Conservation (phyloP, 257 asterid species). For the Nicotiana obtusifolia region DNA sequence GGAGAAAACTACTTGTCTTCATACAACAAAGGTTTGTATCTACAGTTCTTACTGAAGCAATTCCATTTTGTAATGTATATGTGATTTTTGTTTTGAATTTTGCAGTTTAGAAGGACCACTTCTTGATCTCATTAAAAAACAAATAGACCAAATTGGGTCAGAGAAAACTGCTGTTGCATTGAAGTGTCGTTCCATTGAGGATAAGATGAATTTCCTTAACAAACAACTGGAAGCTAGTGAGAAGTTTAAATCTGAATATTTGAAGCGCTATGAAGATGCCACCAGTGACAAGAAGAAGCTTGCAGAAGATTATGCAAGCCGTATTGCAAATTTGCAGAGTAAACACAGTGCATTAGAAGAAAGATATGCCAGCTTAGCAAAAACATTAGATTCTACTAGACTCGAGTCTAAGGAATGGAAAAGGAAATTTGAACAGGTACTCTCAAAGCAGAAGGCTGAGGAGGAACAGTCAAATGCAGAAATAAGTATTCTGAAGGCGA, state of each 20-base stretch:
- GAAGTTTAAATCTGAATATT: slow-evolving; percentile 77
- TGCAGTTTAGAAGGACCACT: slow-evolving; percentile 93
- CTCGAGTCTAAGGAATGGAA: slow-evolving; percentile 78
- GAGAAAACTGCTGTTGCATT: slow-evolving; percentile 80
- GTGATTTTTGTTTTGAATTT: slow-evolving; percentile 9
- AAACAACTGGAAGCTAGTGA: slow-evolving; percentile 89
- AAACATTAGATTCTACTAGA: slow-evolving; percentile 51
- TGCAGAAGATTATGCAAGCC: slow-evolving; percentile 67
- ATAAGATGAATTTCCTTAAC: slow-evolving; percentile 64
- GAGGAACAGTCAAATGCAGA: slow-evolving; percentile 73
- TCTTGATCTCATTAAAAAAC: slow-evolving; percentile 72
- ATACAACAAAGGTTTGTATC: slow-evolving; percentile 72
- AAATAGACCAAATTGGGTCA: slow-evolving; percentile 70
- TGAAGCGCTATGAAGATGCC: slow-evolving; percentile 90
- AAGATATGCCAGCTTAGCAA: slow-evolving; percentile 64
- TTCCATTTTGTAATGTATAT: background rate
- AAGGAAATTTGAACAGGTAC: slow-evolving; percentile 71
- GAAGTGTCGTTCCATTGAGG: slow-evolving; percentile 78
- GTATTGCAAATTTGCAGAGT: slow-evolving; percentile 71
- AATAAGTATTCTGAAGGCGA: slow-evolving; percentile 68
- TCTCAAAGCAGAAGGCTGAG: slow-evolving; percentile 63
- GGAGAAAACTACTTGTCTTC: slow-evolving; percentile 67
- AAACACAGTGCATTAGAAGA: slow-evolving; percentile 76
- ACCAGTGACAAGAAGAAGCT: slow-evolving; percentile 75
- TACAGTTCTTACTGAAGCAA: background rate